A percentile compares a stretch with the other conserved stretches of the same genome.
These are phyloP conservation scores for Paraglomus occultum DNA, from an alignment of 192 early-diverging fungal genomes.

Conservation along the genomic window DNA sequence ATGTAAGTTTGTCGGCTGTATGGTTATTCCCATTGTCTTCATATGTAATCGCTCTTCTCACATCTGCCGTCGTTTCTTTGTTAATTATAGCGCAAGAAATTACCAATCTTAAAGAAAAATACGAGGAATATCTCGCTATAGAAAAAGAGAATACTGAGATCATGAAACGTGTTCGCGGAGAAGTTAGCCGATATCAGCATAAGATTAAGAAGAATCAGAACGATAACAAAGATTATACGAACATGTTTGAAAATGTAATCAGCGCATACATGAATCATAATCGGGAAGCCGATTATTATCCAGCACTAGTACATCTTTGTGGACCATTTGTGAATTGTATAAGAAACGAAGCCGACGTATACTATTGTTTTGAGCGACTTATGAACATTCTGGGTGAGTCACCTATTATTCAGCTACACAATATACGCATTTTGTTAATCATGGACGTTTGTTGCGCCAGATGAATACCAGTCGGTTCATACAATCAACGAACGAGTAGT, in stretches of 20 bases:
- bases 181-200: constrained; percentile 65
- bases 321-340: constrained; percentile 80
- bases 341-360: constrained; percentile 74
- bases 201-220: constrained; percentile 34
- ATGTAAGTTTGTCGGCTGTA: constrained; percentile 45
- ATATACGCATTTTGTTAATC: background rate
- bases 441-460: constrained; percentile 38
- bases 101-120: constrained; percentile 50
- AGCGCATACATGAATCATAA: constrained; percentile 80
- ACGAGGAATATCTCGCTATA: constrained; percentile 39
- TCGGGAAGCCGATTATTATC: constrained; percentile 72
- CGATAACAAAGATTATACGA: constrained; percentile 43
- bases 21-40: too few species aligned
- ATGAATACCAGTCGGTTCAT: constrained; percentile 62
- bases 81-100: constrained; percentile 61
- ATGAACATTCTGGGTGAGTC: constrained; percentile 64
- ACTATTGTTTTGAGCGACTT: constrained; percentile 78
- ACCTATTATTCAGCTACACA: background rate
- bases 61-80: too few species aligned
- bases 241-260: constrained; percentile 84
- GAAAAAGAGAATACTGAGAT: constrained; percentile 67
- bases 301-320: constrained; percentile 72
- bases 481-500: constrained; percentile 77
- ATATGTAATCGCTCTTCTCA: too few species aligned
- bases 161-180: constrained; percentile 77